phyloP scores from a whole-genome alignment of 352 stramenopile genomes.

The Phytopythium montanum region DNA sequence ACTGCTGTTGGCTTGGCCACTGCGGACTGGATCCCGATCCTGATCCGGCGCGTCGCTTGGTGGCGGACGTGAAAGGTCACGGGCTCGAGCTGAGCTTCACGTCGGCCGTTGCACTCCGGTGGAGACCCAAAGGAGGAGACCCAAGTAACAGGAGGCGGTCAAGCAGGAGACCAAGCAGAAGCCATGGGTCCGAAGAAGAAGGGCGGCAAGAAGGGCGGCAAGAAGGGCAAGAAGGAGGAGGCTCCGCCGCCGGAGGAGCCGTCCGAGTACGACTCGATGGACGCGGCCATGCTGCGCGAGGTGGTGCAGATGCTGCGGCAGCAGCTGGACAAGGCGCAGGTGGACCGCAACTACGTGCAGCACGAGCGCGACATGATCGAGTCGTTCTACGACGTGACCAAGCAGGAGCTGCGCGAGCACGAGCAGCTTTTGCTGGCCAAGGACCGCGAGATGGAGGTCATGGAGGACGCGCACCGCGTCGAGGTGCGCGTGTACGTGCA shows the following conservation, averaged over 20 bases:
- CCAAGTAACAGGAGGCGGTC: no score
- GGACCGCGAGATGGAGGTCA: slow-evolving; percentile 94
- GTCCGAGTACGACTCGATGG: slow-evolving; percentile 91
- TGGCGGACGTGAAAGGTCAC: no score
- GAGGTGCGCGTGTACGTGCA: slow-evolving; percentile 93
- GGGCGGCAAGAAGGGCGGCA: slow-evolving; percentile 48
- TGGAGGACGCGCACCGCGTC: slow-evolving; percentile 94
- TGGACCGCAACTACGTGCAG: slow-evolving; percentile 94
- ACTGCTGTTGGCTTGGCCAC: no score
- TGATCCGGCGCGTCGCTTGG: no score
- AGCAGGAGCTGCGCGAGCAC: slow-evolving; percentile 88
- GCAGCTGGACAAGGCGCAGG: slow-evolving; percentile 88
- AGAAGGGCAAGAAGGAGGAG: slow-evolving; percentile 68
- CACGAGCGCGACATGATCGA: slow-evolving; percentile 94
- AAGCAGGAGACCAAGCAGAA: slow-evolving; percentile 77
- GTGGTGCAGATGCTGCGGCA: slow-evolving; percentile 91
- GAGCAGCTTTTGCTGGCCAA: slow-evolving; percentile 91
- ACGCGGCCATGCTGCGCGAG: slow-evolving; percentile 91
- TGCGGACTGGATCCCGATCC: no score
- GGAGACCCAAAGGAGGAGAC: no score
- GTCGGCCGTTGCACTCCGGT: no score
- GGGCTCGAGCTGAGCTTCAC: no score
- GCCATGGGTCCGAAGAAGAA: slow-evolving; percentile 68
- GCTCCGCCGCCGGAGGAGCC: slow-evolving; percentile 61
- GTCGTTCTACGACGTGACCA: slow-evolving; percentile 95